Evolutionary conservation across 495 filamentous ascomycete genomes (phyloP), one percentile per base, ranked within the genome.

Genomic region (Aspergillus panamensis): DNA sequence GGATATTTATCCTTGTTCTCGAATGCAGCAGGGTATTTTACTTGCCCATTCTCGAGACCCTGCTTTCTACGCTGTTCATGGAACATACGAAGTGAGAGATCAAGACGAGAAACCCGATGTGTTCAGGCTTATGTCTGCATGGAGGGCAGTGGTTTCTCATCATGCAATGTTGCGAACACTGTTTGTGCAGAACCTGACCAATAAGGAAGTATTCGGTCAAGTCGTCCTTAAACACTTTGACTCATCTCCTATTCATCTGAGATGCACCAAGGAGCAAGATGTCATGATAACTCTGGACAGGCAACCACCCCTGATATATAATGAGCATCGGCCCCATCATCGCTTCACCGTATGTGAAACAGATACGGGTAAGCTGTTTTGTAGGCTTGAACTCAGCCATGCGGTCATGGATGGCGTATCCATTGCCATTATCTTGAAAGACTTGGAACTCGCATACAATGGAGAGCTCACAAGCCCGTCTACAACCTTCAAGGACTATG

Each of bases 11-110:
- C 85, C 85, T 4, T 86, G 82, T 54, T 85, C 86, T 8, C 80
- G 81, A 2, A 84, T 87, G 64, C 87, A 91, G 60, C 80, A 87
- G 60, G 86, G 80, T 33, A 81, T 90, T 17, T 63, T 90, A 8
- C 79, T 87, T 35, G 84, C 83, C 50, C 82, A 81, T 10, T 71
- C 79, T 25, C 72, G 82, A 32, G 72, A 83, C 77, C 13, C 81
- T 80, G 6, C 75, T 82, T n/a, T n/a, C 44, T 89, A 87, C 61
- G 82, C 82, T 16, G 75, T 84, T 4, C 78, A 84, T 53, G 81
- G 78, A 48, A 85, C 84, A 1, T 87, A 84, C 57, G 81, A 86
- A 55, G 77, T 89, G 25, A 77, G 69, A 8, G 54, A 59, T 6
- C 65, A 50, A 3, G 63, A 67, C 3, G 60, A 55, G 3, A 42